Base-by-base conservation (phyloP, 2,329 filamentous ascomycete genomes). In the Chrysoporthe cubensis region DNA sequence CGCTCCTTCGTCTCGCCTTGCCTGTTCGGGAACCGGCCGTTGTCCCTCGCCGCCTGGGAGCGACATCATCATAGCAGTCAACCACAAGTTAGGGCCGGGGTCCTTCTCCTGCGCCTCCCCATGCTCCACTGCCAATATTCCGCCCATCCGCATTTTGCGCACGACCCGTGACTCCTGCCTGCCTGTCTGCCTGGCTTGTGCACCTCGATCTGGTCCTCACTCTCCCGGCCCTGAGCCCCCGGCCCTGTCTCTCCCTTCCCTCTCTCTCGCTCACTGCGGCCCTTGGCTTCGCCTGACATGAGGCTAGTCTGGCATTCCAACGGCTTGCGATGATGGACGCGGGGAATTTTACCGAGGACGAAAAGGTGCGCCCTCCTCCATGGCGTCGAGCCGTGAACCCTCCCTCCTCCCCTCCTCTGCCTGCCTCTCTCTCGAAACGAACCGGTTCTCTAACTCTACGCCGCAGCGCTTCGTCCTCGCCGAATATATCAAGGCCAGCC, bases 401-500 rank as follows among this genome's bases (percentile, higher is more conserved):
- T 62, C 37, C 48, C 69, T 66, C 66, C 64, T 64, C 54, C 21
- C 21, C 40, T 11, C 18, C 26, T 43, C 8, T 13, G 14, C 11
- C 40, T 40, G 65, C 57, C 37, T 26, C 37, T 61, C 64, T 26
- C 2, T 26, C 2, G 26, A 26, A 2, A 26, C 26, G 26, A 26
- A 26, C 26, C 54, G 40, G 48, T 3, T 56, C 18, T 64, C 48
- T 58, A 11, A 65, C 48, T 50, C 58, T 54, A n/a, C 18, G 67
- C 56, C 60, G n/a, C 73, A 88, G 86, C 84, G 85, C 70, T 87
- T 87, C 73, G 78, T 88, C 69, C 80, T 88, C 66, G 84, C 81
- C 66, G 86, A 88, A 76, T 84, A 87, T 72, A 84, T 88, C 76
- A 88, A 87, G 72, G 80, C 80, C 69, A 88, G 85, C 77, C 76